Evolutionary conservation across 1,284 basidiomycete genomes (phyloP).

Genomic region (Ustilago lituana): DNA sequence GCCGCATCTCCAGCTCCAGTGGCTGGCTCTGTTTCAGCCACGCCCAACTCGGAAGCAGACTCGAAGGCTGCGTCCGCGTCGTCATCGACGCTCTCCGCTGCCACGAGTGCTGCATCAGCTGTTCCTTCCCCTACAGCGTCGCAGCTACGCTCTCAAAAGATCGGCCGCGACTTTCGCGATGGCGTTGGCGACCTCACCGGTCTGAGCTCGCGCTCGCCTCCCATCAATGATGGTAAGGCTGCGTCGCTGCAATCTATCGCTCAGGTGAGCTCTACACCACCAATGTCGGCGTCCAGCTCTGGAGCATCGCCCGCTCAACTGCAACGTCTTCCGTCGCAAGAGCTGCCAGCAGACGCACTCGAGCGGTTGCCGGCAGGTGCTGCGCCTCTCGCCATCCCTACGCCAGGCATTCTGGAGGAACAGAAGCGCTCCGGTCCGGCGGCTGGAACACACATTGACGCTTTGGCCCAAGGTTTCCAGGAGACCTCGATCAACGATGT

Average conservation of each 20-base stretch:
- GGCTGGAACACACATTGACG: constrained; percentile 34
- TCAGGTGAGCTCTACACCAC: constrained; percentile 27
- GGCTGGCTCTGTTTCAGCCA: constrained; percentile 4
- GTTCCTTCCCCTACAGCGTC: constrained; percentile 14
- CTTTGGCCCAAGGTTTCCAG: constrained; percentile 31
- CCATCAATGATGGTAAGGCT: constrained; percentile 19
- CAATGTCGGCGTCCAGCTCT: constrained; percentile 21
- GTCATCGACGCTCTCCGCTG: constrained; percentile 18
- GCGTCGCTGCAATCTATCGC: constrained; percentile 18
- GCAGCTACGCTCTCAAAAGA: constrained; percentile 35
- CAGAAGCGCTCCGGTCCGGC: constrained; percentile 22
- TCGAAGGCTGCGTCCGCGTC: constrained; percentile 23
- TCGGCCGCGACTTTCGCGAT: constrained; percentile 44
- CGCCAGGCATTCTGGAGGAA: constrained; percentile 40
- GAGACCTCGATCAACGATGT: constrained; percentile 40
- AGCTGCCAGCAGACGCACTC: constrained; percentile 3
- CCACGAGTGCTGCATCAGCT: constrained; percentile 7
- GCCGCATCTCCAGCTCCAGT: constrained; percentile 5
- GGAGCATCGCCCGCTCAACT: constrained; percentile 7
- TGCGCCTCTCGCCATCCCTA: constrained; percentile 41
- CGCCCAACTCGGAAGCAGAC: constrained; percentile 15
- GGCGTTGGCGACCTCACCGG: constrained; percentile 46
- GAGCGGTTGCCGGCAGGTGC: constrained; percentile 41
- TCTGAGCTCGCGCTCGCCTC: constrained; percentile 49
- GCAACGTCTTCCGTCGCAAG: constrained; percentile 6